Conservation (phyloP, 2,329 filamentous ascomycete species). For the Parastagonospora nodorum region DNA sequence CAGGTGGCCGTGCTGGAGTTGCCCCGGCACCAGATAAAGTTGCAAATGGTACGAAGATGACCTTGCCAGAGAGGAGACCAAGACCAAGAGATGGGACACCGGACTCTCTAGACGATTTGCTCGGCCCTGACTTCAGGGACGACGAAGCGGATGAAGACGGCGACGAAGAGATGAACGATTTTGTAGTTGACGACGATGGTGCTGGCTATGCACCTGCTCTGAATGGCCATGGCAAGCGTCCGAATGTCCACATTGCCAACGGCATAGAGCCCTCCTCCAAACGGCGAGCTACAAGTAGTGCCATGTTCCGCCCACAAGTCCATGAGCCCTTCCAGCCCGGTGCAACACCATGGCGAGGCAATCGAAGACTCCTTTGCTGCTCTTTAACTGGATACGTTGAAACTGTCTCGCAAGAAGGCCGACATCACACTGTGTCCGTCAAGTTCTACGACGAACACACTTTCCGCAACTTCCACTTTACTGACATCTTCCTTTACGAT, state of each 20-base stretch:
- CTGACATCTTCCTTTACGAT: constrained; percentile 93
- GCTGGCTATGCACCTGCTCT: constrained; percentile 76
- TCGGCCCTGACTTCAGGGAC: constrained; percentile 64
- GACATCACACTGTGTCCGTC: constrained; percentile 86
- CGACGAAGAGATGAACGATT: constrained; percentile 66
- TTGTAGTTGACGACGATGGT: constrained; percentile 93
- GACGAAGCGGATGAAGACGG: constrained; percentile 53
- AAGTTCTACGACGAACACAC: constrained; percentile 96
- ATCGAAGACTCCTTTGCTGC: constrained; percentile 88
- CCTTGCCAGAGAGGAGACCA: constrained; percentile 56
- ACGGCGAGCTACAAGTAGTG: constrained; percentile 53
- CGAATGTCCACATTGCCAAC: constrained; percentile 54
- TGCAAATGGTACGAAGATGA: constrained; percentile 61
- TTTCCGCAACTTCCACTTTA: constrained; percentile 95
- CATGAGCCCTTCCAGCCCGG: constrained; percentile 92
- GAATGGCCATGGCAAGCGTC: constrained; percentile 68
- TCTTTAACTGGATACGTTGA: constrained; percentile 95
- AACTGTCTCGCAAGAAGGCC: constrained; percentile 93
- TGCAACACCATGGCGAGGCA: constrained; percentile 93
- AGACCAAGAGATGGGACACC: constrained; percentile 63
- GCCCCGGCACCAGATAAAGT: constrained; percentile 55
- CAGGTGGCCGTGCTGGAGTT: constrained; percentile 72
- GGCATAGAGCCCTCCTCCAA: constrained; percentile 55
- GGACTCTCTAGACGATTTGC: constrained; percentile 82
- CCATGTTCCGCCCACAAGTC: constrained; percentile 64